phyloP scores from a whole-genome alignment of 192 early-diverging fungal species.

The Umbelopsis ramanniana region DNA sequence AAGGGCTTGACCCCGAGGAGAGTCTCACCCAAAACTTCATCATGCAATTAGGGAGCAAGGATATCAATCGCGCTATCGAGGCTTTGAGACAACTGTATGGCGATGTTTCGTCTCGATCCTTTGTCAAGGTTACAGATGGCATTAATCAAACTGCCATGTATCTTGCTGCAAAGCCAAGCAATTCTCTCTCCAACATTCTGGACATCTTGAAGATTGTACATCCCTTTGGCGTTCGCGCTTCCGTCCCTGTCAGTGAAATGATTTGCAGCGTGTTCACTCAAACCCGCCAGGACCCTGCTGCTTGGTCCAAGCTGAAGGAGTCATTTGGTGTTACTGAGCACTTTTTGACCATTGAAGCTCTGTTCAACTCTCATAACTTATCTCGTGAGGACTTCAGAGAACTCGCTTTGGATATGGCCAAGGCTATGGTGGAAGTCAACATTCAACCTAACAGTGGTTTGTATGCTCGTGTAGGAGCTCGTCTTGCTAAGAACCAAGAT shows the following conservation, averaged over 20 bases:
- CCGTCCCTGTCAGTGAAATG: conserved; percentile 7
- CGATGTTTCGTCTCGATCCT: conserved; percentile 13
- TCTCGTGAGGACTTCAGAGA: conserved; percentile 9
- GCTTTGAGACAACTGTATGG: conserved; percentile 21
- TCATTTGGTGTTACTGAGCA: conserved; percentile 7
- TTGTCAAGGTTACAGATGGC: conserved; percentile 26
- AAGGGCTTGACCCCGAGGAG: conserved; percentile 36
- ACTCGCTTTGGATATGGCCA: neutral
- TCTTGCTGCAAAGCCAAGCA: neutral
- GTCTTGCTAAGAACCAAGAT: conserved; percentile 18
- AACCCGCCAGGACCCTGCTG: conserved; percentile 1
- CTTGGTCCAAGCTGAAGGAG: neutral
- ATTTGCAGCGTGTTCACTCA: neutral
- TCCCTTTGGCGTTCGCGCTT: conserved; percentile 1
- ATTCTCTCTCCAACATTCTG: neutral
- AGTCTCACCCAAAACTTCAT: conserved; percentile 30
- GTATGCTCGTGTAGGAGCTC: conserved; percentile 9
- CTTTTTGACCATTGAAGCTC: conserved; percentile 1
- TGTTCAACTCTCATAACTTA: conserved; percentile 5
- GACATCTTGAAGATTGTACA: conserved; percentile 9
- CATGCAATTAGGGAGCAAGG: neutral
- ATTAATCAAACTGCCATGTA: conserved; percentile 24
- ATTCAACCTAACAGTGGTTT: conserved; percentile 8
- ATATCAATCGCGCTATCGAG: conserved; percentile 18
- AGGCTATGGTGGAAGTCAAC: conserved; percentile 18